These are phyloP conservation scores for Chrysoporthe deuterocubensis DNA, from an alignment of 2,329 filamentous ascomycete species.

Conservation along the genomic window DNA sequence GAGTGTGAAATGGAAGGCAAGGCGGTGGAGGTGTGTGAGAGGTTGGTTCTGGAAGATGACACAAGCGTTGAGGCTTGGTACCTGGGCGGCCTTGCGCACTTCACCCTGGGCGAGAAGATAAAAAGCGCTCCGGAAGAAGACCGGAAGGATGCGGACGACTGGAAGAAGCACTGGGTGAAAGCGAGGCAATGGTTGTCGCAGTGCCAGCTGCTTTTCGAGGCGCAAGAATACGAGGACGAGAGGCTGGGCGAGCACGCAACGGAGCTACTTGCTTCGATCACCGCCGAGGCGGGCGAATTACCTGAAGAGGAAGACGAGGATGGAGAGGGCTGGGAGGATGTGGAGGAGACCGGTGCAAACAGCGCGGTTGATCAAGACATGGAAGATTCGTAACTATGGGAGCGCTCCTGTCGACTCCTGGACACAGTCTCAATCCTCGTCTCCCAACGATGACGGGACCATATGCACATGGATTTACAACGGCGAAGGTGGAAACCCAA, in stretches of 20 bases:
- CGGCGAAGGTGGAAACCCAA: neutral
- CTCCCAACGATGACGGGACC: neutral
- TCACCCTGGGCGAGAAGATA: slow-evolving; percentile 74
- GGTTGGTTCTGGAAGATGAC: slow-evolving; percentile 86
- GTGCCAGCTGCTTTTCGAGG: slow-evolving; percentile 76
- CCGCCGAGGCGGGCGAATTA: slow-evolving; percentile 65
- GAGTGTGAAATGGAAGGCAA: slow-evolving; percentile 86
- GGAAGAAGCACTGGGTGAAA: slow-evolving; percentile 69
- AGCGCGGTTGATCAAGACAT: slow-evolving; percentile 55
- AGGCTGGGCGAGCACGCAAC: slow-evolving; percentile 74
- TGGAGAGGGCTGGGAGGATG: slow-evolving; percentile 50
- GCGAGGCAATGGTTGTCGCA: slow-evolving; percentile 83
- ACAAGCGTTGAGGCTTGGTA: slow-evolving; percentile 97
- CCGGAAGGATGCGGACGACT: slow-evolving; percentile 46
- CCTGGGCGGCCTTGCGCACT: slow-evolving; percentile 90
- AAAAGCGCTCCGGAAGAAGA: slow-evolving; percentile 44
- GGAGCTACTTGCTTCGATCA: slow-evolving; percentile 69
- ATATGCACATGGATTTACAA: neutral
- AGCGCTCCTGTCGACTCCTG: slow-evolving; percentile 42
- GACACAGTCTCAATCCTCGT: slow-evolving; percentile 35
- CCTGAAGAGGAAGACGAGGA: slow-evolving; percentile 60
- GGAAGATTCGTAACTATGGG: slow-evolving; percentile 42
- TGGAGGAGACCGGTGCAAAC: slow-evolving; percentile 51
- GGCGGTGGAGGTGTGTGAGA: slow-evolving; percentile 82
- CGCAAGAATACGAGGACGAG: slow-evolving; percentile 85